Evolutionary conservation across 2,329 filamentous ascomycete species (phyloP), one percentile per base, ranked within the genome.

Genomic region (Cryoendolithus antarcticus): DNA sequence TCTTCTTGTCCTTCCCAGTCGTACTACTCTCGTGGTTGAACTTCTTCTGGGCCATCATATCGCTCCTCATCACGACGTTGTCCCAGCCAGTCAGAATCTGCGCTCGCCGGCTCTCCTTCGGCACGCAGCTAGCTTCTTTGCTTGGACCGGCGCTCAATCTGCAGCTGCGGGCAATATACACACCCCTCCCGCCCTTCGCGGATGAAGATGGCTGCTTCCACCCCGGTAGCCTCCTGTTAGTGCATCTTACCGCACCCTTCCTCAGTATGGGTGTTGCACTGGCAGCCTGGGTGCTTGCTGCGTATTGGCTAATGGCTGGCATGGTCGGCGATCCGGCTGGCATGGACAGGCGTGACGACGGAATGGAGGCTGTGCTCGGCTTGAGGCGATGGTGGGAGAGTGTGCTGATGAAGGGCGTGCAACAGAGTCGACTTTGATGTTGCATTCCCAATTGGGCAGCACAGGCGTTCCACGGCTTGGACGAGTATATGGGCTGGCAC

Each of bases 291-390:
- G 69, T 71, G 0, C 66, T 73, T 0, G 74, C 72, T 1, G 69
- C 65, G 12, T 80, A 78, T 59, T 79, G 75, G 75, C 59, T 76
- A 37, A 76, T 75, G 50, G 66, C 72, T 15, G 67, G 68, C 49
- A 71, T 78, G 8, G 60, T 80, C 35, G 75, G 75, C 4, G 75
- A 79, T 55, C 75, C 75, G 24, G 73, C 75, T 40, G 67, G 70
- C 21, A 64, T 62, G 43, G 71, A 74, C 49, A 65, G 65, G 42
- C 68, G 69, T 46, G 75, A 79, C 44, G 75, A 80, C 47, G 75
- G 75, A 9, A 64, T 69, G 38, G 71, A 73, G 13, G 70, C 73
- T 9, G 74, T 78, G 3, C 57, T 80, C 2, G 67, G 67, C 3
- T 67, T 79, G 27, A 60, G 72, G 41, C 63, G 65, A 35, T 77